phyloP scores from a whole-genome alignment of 306 rosid species.

The Delonix regia region DNA sequence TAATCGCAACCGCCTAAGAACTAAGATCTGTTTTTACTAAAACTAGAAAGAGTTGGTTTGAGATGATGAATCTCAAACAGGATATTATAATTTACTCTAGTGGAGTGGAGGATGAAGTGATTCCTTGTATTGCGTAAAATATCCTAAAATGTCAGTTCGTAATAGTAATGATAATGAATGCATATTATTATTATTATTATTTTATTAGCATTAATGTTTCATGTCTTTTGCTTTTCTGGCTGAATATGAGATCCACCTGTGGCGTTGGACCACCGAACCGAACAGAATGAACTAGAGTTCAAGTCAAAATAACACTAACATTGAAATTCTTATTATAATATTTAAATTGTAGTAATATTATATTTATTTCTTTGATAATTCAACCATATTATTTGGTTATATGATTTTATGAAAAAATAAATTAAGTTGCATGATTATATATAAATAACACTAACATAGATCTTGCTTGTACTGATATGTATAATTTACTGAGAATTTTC shows the following conservation, averaged over 20 bases:
- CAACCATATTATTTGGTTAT: too few relatives aligned
- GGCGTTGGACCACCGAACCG: background rate
- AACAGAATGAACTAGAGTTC: too few relatives aligned
- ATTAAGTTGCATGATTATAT: too few relatives aligned
- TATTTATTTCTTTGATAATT: background rate
- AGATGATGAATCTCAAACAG: background rate
- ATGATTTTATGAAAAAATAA: too few relatives aligned
- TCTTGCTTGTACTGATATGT: background rate
- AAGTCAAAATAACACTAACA: background rate
- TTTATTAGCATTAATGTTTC: background rate
- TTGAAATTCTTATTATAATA: background rate
- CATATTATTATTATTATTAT: background rate
- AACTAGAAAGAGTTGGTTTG: background rate
- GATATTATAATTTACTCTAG: background rate
- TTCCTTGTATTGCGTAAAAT: background rate
- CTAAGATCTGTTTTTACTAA: background rate
- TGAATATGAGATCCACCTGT: background rate
- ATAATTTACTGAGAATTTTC: background rate
- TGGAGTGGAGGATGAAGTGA: background rate
- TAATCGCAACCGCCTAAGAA: conserved; percentile 49
- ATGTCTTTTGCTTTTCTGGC: background rate
- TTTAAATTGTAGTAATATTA: too few relatives aligned
- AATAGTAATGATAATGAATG: background rate
- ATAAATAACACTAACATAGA: too few relatives aligned
- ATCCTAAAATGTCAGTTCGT: background rate